These are phyloP conservation scores for Heliosperma pusillum DNA, from an alignment of 148 eudicot species.

Conservation along the genomic window DNA sequence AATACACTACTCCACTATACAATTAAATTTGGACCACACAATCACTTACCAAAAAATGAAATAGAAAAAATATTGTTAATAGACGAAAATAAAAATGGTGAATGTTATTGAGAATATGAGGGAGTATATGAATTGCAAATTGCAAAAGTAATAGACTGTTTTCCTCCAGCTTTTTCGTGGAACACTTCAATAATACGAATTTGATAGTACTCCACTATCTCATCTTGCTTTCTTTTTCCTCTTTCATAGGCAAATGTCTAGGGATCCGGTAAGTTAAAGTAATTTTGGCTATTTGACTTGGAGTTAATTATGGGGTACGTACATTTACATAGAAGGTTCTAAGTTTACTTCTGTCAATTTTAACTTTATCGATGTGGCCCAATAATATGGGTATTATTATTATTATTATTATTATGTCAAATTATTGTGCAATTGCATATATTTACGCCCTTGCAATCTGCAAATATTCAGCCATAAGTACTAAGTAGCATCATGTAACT, in stretches of 20 bases:
- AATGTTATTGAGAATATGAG: too few species aligned
- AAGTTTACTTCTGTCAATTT: constrained; percentile 24
- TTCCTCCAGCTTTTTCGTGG: constrained; percentile 17
- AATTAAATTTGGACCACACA: too few species aligned
- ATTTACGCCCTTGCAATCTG: constrained; percentile 15
- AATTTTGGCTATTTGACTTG: constrained; percentile 23
- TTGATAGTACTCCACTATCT: background rate
- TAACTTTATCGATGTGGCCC: constrained; percentile 16
- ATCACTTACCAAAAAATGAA: too few species aligned
- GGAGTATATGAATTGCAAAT: too few species aligned
- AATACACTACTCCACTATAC: too few species aligned
- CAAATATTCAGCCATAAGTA: constrained; percentile 13
- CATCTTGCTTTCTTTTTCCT: background rate
- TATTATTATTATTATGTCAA: background rate
- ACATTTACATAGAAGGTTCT: constrained; percentile 21
- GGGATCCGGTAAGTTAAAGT: constrained; percentile 14
- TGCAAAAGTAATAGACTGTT: background rate
- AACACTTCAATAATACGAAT: constrained; percentile 13
- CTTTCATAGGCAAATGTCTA: constrained; percentile 17
- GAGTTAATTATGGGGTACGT: background rate
- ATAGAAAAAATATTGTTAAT: too few species aligned
- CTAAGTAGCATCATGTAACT: constrained; percentile 15
- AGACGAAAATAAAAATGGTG: too few species aligned
- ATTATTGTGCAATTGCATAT: constrained; percentile 14
- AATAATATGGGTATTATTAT: background rate